Conservation (phyloP, 805 yeast species). For the Dipodascopsis uninucleata region DNA sequence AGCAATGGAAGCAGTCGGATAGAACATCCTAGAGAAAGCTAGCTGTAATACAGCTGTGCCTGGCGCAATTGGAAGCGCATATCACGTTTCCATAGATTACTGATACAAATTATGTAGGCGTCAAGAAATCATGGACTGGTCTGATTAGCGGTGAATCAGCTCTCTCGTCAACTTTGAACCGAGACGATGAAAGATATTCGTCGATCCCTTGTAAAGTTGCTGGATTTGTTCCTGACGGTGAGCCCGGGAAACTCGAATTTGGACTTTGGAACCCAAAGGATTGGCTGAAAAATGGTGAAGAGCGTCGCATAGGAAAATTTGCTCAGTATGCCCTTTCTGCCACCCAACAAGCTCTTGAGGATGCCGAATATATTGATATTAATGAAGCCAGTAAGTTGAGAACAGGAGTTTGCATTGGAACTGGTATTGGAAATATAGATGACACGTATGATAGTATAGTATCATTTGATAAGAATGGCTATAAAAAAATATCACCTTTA, state of each 20-base stretch:
- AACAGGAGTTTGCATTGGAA: conserved; percentile 81
- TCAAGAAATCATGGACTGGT: conserved; percentile 36
- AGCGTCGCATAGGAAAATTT: conserved; percentile 63
- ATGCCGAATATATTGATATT: conserved; percentile 54
- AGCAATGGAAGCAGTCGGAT: too few species aligned
- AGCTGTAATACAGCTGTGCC: too few species aligned
- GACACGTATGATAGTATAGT: conserved; percentile 65
- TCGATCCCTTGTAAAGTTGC: conserved; percentile 69
- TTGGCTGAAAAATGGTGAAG: conserved; percentile 45
- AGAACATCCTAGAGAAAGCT: too few species aligned
- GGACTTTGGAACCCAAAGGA: conserved; percentile 53
- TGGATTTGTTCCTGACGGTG: conserved; percentile 66
- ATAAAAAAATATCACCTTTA: conserved; percentile 74
- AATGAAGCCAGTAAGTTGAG: conserved; percentile 31
- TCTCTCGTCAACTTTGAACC: conserved; percentile 36
- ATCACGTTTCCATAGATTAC: too few species aligned
- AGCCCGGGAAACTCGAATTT: conserved; percentile 33
- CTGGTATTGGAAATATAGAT: conserved; percentile 85
- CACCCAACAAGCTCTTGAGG: conserved; percentile 68
- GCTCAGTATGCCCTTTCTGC: conserved; percentile 78
- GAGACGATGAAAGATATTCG: conserved; percentile 46
- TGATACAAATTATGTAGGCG: conserved; percentile 42
- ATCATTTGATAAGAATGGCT: conserved; percentile 48
- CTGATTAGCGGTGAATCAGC: conserved; percentile 38
- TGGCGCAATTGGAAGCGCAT: conserved; percentile 50